Evolutionary conservation across 352 stramenopile species (phyloP).

Genomic region (Globisporangium okanoganense): DNA sequence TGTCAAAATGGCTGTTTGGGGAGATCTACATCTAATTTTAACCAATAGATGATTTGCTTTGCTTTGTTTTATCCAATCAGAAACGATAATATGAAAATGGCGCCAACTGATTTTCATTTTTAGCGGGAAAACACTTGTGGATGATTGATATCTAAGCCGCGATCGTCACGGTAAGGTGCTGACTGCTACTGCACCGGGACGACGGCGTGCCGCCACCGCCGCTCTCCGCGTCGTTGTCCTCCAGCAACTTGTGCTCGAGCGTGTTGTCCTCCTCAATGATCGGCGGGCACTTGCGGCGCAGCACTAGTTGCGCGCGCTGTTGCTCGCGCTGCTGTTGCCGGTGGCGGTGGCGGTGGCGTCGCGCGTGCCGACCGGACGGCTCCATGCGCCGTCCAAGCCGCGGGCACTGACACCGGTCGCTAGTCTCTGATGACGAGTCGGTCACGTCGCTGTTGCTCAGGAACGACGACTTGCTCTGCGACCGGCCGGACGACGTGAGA

Average conservation of each 20-base stretch:
- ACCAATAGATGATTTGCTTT: neutral
- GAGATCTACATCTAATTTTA: neutral
- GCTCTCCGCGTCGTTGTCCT: neutral
- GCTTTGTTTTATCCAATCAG: neutral
- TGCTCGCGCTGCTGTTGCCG: neutral
- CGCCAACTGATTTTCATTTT: neutral
- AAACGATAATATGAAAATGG: neutral
- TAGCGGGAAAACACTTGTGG: neutral
- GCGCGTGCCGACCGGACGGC: neutral
- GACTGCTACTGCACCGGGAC: neutral
- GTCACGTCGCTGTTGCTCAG: conserved; percentile 14
- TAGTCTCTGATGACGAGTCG: neutral
- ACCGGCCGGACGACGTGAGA: conserved; percentile 4
- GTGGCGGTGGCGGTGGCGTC: neutral
- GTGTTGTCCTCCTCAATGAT: conserved; percentile 19
- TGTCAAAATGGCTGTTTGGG: neutral
- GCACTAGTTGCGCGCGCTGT: neutral
- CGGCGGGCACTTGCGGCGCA: conserved; percentile 2
- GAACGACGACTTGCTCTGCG: conserved; percentile 7
- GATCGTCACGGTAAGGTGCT: conserved; percentile 2
- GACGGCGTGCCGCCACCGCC: neutral
- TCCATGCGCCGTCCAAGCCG: conserved; percentile 17
- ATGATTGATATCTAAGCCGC: conserved; percentile 3
- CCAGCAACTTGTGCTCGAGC: conserved; percentile 10
- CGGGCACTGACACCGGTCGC: conserved; percentile 8